Conservation (phyloP, 768 basidiomycete species). For the Tylopilus cervinicoccineus region DNA sequence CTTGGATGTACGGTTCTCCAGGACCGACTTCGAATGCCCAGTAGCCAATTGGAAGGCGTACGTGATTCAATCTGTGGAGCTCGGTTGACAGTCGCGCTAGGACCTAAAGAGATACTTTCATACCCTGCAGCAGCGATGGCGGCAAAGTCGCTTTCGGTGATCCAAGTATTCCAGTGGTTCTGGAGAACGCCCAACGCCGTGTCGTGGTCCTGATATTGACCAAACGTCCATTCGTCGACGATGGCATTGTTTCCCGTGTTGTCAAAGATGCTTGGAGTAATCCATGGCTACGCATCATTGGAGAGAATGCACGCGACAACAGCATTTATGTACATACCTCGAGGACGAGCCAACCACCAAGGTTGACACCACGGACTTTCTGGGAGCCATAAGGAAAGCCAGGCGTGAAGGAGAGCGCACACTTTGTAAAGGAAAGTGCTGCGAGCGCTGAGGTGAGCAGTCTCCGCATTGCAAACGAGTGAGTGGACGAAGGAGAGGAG, state of each 20-base stretch:
- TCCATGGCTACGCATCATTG: constrained; percentile 64
- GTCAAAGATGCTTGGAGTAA: constrained; percentile 70
- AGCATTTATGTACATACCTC: constrained; percentile 34
- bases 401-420: constrained; percentile 37
- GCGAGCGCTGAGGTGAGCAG: constrained; percentile 20
- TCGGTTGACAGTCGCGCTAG: background rate
- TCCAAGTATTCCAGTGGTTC: constrained; percentile 80
- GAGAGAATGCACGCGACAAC: background rate
- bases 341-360: constrained; percentile 63
- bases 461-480: constrained; percentile 27
- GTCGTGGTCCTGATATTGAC: constrained; percentile 50
- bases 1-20: constrained; percentile 77
- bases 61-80: constrained; percentile 66
- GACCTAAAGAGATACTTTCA: constrained; percentile 3
- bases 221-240: constrained; percentile 79
- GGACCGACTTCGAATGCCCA: constrained; percentile 82
- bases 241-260: constrained; percentile 49
- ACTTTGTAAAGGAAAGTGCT: constrained; percentile 25
- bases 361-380: constrained; percentile 80
- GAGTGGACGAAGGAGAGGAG: constrained; percentile 50
- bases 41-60: constrained; percentile 83
- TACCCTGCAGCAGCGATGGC: constrained; percentile 75
- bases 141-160: constrained; percentile 76
- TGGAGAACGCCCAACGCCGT: constrained; percentile 50
- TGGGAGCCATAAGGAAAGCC: constrained; percentile 70